Evolutionary conservation across 257 asterid genomes (phyloP).

Genomic region (Petunia secreta): DNA sequence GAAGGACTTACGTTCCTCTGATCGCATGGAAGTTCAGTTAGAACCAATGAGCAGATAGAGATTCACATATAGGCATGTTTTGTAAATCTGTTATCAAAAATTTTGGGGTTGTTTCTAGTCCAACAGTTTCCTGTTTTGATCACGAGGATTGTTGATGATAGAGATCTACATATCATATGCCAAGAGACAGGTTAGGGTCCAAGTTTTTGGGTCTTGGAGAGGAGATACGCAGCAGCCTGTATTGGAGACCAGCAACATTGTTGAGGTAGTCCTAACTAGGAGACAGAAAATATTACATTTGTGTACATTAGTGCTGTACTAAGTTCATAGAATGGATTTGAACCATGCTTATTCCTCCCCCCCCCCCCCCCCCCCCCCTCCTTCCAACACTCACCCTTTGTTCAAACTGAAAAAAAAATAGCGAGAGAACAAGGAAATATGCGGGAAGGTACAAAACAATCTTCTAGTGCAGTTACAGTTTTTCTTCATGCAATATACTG

Average conservation of each 20-base stretch:
- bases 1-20: slow-evolving; percentile 54
- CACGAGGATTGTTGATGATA: slow-evolving; percentile 7
- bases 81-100: slow-evolving; percentile 19
- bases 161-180: slow-evolving; percentile 7
- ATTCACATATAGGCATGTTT: slow-evolving; percentile 19
- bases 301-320: slow-evolving; percentile 22
- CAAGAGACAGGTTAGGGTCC: background rate
- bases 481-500: slow-evolving; percentile 3
- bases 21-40: slow-evolving; percentile 89
- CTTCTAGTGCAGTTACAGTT: background rate
- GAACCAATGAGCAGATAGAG: slow-evolving; percentile 77
- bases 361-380: no score
- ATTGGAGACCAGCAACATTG: slow-evolving; percentile 11
- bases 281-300: slow-evolving; percentile 6
- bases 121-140: slow-evolving; percentile 18
- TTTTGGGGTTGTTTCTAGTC: slow-evolving; percentile 23
- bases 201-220: slow-evolving; percentile 21
- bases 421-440: background rate
- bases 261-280: slow-evolving; percentile 24
- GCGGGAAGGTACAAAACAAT: slow-evolving; percentile 16
- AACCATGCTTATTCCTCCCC: slow-evolving; percentile 12
- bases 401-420: background rate
- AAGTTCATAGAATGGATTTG: slow-evolving; percentile 17
- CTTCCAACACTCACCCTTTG: background rate
- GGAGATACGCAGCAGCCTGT: slow-evolving; percentile 20